Evolutionary conservation across 2,329 filamentous ascomycete species (phyloP).

Genomic region (Stromatinia cepivora): DNA sequence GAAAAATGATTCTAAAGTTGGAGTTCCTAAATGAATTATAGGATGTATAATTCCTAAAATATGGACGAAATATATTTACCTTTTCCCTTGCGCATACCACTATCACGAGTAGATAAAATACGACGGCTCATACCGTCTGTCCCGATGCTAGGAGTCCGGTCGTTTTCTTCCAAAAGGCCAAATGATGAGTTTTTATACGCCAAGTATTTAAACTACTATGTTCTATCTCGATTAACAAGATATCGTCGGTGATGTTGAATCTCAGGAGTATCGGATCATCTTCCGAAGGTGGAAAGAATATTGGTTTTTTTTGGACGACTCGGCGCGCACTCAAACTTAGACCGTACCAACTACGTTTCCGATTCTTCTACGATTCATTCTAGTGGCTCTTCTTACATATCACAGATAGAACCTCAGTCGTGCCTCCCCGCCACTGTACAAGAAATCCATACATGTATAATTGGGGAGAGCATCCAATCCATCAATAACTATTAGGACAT

Average conservation of each 20-base stretch:
- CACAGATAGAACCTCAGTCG: neutral
- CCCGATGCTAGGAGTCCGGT: neutral
- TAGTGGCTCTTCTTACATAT: neutral
- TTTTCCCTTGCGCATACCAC: too few species aligned
- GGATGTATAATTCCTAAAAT: too few species aligned
- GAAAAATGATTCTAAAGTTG: too few species aligned
- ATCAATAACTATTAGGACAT: neutral
- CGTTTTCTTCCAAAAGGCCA: neutral
- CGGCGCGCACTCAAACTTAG: neutral
- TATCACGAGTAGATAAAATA: too few species aligned
- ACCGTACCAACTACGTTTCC: neutral
- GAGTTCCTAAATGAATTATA: too few species aligned
- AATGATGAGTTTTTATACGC: neutral
- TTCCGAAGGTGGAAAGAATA: neutral
- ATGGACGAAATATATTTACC: too few species aligned
- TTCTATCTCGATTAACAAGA: neutral
- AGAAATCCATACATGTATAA: neutral
- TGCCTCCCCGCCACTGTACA: neutral
- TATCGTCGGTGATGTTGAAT: neutral
- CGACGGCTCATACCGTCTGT: neutral
- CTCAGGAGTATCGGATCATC: neutral
- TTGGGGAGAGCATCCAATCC: neutral
- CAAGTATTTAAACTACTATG: neutral
- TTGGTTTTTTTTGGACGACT: neutral
- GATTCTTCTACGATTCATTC: neutral